These are phyloP conservation scores for Xerocomus potaroensis DNA, from an alignment of 768 basidiomycete species.

Conservation along the genomic window DNA sequence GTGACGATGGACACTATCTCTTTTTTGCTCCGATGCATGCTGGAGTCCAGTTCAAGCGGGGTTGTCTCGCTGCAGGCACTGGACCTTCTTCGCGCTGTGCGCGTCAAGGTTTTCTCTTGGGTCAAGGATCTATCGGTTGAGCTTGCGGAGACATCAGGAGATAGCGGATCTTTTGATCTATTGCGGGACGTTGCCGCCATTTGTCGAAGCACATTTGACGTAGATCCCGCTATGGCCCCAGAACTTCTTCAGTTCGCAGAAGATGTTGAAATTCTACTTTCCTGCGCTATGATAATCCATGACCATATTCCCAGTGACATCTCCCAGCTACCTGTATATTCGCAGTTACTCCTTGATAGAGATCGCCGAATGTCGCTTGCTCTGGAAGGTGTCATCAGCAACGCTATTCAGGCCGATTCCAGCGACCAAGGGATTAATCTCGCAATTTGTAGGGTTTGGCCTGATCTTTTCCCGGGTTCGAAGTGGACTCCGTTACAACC, in stretches of 20 bases:
- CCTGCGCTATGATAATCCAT: conserved; percentile 32
- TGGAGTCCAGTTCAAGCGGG: conserved; percentile 18
- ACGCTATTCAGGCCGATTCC: conserved; percentile 4
- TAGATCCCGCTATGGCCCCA: not conserved
- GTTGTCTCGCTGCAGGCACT: conserved; percentile 19
- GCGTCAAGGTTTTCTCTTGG: conserved; percentile 35
- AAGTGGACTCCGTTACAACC: conserved; percentile 18
- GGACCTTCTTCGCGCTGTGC: conserved; percentile 27
- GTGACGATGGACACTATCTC: conserved; percentile 31
- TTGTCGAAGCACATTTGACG: conserved; percentile 31
- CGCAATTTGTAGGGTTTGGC: conserved; percentile 31
- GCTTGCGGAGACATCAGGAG: conserved; percentile 6
- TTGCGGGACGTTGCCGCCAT: conserved; percentile 18
- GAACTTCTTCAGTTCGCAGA: conserved; percentile 17
- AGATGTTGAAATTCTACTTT: conserved; percentile 29
- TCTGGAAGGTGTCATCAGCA: conserved; percentile 19
- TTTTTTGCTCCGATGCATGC: conserved; percentile 32
- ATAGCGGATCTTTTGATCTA: conserved; percentile 1
- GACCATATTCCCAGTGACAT: conserved; percentile 25
- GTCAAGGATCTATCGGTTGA: conserved; percentile 27
- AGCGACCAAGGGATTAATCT: conserved; percentile 24
- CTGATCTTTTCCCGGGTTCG: conserved; percentile 21
- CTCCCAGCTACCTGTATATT: not conserved
- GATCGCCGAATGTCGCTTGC: conserved; percentile 31
- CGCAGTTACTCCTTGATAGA: conserved; percentile 25